Conservation (phyloP, 2,329 filamentous ascomycete genomes). For the Aureobasidium sp. region DNA sequence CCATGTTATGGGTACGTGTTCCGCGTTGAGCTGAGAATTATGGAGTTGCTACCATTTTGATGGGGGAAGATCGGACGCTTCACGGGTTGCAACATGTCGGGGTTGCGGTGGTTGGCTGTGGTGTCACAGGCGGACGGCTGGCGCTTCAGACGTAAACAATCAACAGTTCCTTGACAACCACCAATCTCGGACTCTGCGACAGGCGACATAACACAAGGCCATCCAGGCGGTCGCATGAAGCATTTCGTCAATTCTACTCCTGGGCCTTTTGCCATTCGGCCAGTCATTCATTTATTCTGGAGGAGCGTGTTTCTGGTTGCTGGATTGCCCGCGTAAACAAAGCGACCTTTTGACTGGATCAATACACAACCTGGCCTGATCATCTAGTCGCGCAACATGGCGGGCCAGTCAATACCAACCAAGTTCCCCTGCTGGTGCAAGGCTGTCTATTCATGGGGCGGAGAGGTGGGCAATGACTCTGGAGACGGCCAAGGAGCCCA, state of each 20-base stretch:
- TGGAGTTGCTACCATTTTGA: not conserved
- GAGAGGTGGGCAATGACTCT: constrained; percentile 23
- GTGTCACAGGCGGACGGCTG: not conserved
- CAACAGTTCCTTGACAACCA: constrained; percentile 6
- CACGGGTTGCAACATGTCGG: not conserved
- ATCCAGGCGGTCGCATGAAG: constrained; percentile 1
- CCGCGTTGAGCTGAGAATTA: not conserved
- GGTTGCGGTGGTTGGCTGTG: not conserved
- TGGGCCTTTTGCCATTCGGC: not conserved
- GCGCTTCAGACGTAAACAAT: constrained; percentile 1
- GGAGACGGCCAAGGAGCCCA: not conserved
- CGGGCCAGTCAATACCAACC: constrained; percentile 23
- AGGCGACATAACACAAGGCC: not conserved
- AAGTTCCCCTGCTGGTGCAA: constrained; percentile 36
- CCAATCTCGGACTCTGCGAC: not conserved
- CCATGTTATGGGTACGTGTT: not conserved
- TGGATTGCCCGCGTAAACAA: not conserved
- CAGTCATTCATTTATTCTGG: not conserved
- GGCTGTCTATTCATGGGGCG: constrained; percentile 36
- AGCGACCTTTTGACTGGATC: not conserved
- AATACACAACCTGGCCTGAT: not conserved
- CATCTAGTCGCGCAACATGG: constrained; percentile 13
- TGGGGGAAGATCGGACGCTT: not conserved
- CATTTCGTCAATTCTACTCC: not conserved
- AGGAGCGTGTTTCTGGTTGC: not conserved